Percentiles rank a stretch among this genome's conserved stretches.
Conservation (phyloP, 2,329 filamentous ascomycete genomes). For the Blastomyces silverae region DNA sequence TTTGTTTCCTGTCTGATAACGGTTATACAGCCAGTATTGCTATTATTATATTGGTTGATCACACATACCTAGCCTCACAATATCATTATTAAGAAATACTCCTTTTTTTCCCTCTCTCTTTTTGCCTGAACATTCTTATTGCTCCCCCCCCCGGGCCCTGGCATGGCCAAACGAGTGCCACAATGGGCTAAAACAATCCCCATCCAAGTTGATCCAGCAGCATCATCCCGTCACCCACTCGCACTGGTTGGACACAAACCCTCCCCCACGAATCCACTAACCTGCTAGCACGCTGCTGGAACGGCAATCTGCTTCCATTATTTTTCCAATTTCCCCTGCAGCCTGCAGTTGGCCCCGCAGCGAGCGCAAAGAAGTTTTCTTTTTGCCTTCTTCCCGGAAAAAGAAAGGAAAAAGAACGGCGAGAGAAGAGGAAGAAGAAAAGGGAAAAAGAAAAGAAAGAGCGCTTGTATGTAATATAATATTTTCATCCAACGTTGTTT, state of each 20-base stretch:
- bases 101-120: not conserved
- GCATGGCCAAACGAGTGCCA: not conserved
- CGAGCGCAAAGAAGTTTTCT: not conserved
- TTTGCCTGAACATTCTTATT: too few species aligned
- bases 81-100: not conserved
- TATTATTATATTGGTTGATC: not conserved
- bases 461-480: too few species aligned
- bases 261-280: not conserved
- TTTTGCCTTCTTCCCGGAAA: slow-evolving; percentile 2
- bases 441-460: too few species aligned
- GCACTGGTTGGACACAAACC: slow-evolving; percentile 6
- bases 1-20: too few species aligned
- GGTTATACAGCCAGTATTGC: not conserved
- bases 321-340: slow-evolving; percentile 8
- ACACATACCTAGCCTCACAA: not conserved
- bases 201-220: slow-evolving; percentile 2
- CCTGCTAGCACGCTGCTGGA: not conserved
- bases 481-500: too few species aligned
- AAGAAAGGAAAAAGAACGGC: not conserved
- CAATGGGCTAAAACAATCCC: too few species aligned
- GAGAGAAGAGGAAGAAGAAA: too few species aligned
- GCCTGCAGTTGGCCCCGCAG: not conserved
- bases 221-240: slow-evolving; percentile 1
- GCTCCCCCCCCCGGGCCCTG: not conserved
- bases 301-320: not conserved